Conservation (phyloP, 768 basidiomycete genomes). For the Clathrus columnatus region DNA sequence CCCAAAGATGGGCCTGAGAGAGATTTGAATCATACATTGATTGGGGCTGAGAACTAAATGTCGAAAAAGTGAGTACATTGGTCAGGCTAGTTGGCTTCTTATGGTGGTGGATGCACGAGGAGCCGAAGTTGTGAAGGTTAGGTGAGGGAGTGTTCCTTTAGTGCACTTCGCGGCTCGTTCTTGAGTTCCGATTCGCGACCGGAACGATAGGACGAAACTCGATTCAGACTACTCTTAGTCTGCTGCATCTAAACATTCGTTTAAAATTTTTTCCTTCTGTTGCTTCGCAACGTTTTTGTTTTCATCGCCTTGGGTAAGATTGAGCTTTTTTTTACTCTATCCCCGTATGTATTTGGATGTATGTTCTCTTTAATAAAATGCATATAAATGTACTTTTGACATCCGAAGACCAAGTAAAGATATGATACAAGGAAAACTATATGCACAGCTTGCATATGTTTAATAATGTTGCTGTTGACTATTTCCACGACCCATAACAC, state of each 20-base stretch:
- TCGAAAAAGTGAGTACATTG: too few species aligned
- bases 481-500: constrained; percentile 2
- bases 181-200: constrained; percentile 11
- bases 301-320: not conserved
- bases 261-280: constrained; percentile 22
- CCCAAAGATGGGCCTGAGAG: too few species aligned
- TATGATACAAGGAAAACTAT: not conserved
- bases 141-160: constrained; percentile 36
- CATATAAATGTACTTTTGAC: too few species aligned
- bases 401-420: too few species aligned
- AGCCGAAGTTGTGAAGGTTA: constrained; percentile 1
- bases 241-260: constrained; percentile 33
- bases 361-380: not conserved
- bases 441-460: not conserved
- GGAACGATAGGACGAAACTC: constrained; percentile 34
- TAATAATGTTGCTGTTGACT: not conserved
- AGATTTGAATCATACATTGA: too few species aligned
- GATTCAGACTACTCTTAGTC: constrained; percentile 68
- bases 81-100: not conserved
- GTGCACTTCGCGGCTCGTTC: constrained; percentile 59
- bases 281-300: not conserved
- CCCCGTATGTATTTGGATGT: not conserved
- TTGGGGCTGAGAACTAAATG: too few species aligned
- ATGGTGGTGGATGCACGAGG: constrained; percentile 5
- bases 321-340: not conserved